Conservation (phyloP, 345 rosid genomes). For the Salix caprea region DNA sequence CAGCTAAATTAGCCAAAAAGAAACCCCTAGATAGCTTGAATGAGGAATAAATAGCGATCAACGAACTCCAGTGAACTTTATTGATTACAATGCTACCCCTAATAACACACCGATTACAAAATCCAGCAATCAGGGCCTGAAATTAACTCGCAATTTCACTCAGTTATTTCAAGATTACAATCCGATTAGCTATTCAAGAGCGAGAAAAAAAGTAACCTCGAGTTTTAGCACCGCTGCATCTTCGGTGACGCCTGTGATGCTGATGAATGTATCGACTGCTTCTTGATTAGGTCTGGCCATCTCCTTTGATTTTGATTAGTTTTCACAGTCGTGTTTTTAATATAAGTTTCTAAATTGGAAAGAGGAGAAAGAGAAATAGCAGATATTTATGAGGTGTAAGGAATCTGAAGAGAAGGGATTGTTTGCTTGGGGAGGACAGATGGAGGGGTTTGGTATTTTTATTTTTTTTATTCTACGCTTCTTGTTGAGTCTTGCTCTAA, state of each 20-base stretch:
- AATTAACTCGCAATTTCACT: neutral
- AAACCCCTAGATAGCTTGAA: neutral
- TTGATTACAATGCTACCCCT: neutral
- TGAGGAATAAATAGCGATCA: neutral
- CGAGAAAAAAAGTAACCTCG: conserved; percentile 38
- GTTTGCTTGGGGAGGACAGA: neutral
- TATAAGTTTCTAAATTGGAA: neutral
- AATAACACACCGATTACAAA: neutral
- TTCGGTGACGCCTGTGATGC: conserved; percentile 80
- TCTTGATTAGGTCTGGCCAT: conserved; percentile 82
- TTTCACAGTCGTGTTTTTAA: neutral
- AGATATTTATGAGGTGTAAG: neutral
- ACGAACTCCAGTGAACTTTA: neutral
- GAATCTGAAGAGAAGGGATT: neutral
- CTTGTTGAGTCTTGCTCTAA: neutral
- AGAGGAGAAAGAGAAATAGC: neutral
- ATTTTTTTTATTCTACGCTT: conserved; percentile 1
- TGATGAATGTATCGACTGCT: conserved; percentile 72
- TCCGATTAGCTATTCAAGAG: too few relatives aligned
- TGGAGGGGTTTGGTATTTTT: neutral
- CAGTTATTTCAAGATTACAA: too few relatives aligned
- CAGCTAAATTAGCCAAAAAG: neutral
- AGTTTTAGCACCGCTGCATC: conserved; percentile 62
- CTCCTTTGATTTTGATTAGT: neutral
- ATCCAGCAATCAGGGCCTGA: neutral